These are phyloP conservation scores for Jamesozyma hellenica DNA, from an alignment of 805 yeast species.

Conservation along the genomic window DNA sequence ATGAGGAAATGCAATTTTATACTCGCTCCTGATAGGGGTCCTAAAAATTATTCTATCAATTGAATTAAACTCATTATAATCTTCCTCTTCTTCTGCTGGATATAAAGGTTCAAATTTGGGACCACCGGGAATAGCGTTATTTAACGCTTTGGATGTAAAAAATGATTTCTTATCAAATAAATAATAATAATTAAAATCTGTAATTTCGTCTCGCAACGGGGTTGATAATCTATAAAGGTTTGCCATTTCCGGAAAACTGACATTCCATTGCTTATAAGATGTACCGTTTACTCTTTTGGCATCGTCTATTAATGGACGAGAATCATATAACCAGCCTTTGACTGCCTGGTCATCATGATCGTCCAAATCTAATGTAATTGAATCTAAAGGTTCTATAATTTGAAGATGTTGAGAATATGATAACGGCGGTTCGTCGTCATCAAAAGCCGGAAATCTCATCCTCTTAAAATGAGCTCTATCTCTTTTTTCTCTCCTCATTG, in stretches of 20 bases:
- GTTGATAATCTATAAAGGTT: constrained; percentile 54
- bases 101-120: constrained; percentile 87
- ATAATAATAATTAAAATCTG: constrained; percentile 52
- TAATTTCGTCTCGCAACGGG: constrained; percentile 56
- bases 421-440: constrained; percentile 92
- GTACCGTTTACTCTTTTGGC: constrained; percentile 55
- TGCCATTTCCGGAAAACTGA: constrained; percentile 53
- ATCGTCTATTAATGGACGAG: constrained; percentile 58
- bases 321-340: constrained; percentile 72
- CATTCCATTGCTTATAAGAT: constrained; percentile 63
- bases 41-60: constrained; percentile 81
- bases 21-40: constrained; percentile 67
- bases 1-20: constrained; percentile 77
- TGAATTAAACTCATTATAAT: constrained; percentile 82
- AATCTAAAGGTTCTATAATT: constrained; percentile 60
- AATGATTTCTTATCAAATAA: constrained; percentile 73
- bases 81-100: constrained; percentile 61
- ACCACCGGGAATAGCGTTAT: constrained; percentile 85
- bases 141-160: constrained; percentile 83
- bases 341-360: constrained; percentile 51
- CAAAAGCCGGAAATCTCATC: constrained; percentile 91
- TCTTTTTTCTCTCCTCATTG: constrained; percentile 89
- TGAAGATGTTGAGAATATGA: constrained; percentile 74
- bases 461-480: constrained; percentile 85
- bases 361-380: constrained; percentile 59